Percentiles rank a stretch among this genome's conserved stretches.
Conservation (phyloP, 805 yeast genomes). For the Saccharomyces paradoxus region DNA sequence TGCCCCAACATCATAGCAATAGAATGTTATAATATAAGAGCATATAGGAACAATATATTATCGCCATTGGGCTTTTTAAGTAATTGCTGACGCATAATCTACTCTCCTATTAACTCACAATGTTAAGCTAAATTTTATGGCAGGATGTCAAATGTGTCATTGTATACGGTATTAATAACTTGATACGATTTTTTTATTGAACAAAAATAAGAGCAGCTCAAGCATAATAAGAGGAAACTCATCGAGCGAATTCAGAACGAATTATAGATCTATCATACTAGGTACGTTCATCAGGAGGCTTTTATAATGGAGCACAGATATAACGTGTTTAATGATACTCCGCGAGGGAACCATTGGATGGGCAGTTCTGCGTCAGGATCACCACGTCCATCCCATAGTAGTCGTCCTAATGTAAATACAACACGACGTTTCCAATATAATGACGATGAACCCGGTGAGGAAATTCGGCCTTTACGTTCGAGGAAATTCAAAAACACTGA, state of each 20-base stretch:
- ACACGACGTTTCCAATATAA: constrained; percentile 11
- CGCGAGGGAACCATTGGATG: constrained; percentile 28
- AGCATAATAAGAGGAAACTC: neutral
- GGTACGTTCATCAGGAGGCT: neutral
- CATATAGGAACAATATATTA: neutral
- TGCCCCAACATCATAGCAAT: neutral
- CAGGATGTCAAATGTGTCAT: neutral
- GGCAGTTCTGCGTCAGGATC: constrained; percentile 13
- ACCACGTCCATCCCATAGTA: constrained; percentile 7
- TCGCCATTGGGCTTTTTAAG: neutral
- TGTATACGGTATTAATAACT: neutral
- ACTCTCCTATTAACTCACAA: neutral
- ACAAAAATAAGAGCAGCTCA: neutral
- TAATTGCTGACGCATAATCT: too few species aligned
- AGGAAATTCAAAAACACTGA: neutral
- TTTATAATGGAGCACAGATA: constrained; percentile 6
- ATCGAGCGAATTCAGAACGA: neutral
- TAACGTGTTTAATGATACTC: constrained; percentile 19
- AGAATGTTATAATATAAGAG: neutral
- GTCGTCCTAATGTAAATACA: constrained; percentile 1
- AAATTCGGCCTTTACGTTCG: neutral
- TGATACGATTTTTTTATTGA: neutral
- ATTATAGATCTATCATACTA: neutral
- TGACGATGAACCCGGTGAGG: neutral
- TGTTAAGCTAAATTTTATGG: too few species aligned